These are phyloP conservation scores for Russula vinacea DNA, from an alignment of 768 basidiomycete genomes.

Conservation along the genomic window DNA sequence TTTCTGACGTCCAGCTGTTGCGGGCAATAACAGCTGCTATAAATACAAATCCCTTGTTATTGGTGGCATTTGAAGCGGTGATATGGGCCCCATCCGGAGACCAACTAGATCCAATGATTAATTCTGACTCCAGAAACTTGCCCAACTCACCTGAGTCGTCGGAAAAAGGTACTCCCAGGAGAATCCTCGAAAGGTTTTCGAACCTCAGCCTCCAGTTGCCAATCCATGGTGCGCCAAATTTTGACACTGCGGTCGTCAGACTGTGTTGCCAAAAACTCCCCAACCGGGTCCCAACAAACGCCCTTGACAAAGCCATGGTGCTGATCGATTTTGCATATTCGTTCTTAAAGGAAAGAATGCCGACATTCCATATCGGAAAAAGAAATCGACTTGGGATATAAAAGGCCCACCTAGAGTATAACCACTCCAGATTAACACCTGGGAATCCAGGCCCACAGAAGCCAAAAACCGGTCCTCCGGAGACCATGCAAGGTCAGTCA, in stretches of 20 bases:
- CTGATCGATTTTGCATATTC: conserved; percentile 75
- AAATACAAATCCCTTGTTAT: conserved; percentile 93
- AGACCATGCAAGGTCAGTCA: conserved; percentile 94
- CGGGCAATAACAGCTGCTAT: conserved; percentile 94
- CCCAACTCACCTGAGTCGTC: conserved; percentile 67
- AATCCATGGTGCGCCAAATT: conserved; percentile 93
- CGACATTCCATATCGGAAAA: not conserved
- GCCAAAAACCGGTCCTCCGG: conserved; percentile 90
- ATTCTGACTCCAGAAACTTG: not conserved
- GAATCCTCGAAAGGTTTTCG: conserved; percentile 90
- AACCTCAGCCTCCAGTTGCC: conserved; percentile 81
- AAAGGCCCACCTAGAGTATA: conserved; percentile 69
- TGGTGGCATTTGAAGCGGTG: conserved; percentile 95
- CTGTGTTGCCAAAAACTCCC: conserved; percentile 95
- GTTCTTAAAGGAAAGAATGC: conserved; percentile 48
- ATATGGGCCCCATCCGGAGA: conserved; percentile 99
- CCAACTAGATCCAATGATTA: conserved; percentile 58
- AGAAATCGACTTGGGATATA: not conserved
- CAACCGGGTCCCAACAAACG: conserved; percentile 98
- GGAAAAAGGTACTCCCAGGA: conserved; percentile 92
- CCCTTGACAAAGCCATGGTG: conserved; percentile 99
- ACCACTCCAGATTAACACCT: conserved; percentile 92
- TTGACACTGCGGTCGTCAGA: conserved; percentile 96
- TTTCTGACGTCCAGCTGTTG: conserved; percentile 85
- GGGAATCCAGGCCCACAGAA: conserved; percentile 89